Evolutionary conservation across 352 stramenopile genomes (phyloP), one percentile per base, ranked within the genome.

Genomic region (Aphanomyces euteiches): DNA sequence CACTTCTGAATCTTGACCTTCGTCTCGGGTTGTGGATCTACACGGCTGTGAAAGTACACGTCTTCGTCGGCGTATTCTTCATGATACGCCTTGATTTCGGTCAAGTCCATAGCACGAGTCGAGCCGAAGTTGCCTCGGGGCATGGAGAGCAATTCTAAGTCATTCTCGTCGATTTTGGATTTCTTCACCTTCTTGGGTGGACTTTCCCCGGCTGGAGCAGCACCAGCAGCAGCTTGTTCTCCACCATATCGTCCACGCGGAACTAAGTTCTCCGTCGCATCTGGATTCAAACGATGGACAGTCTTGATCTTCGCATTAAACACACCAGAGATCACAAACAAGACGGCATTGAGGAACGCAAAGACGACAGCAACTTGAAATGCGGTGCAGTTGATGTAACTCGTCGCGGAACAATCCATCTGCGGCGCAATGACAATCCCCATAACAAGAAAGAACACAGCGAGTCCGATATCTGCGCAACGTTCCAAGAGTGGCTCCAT

Each of bases 401-500:
- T 61, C 17, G 43, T 7, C 36, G 53, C 17, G 21, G 36, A 13
- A 37, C 64, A 70, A 15, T 47, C 53, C 64, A 70, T 63, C 19
- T 47, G 34, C 2, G 64, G 64, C 39, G 64, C 64, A 7, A 61
- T 8, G 21, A 70, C n/a, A 43, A 59, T 61, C 5, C 17, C 64
- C 7, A 64, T 47, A 34, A 70, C 43, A 19, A 70, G 15, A 43
- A 47, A 70, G 19, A 60, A 19, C 19, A 7, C 40, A 0, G 64
- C 64, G 15, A 70, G 54, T 21, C 21, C 47, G 17, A 21, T 50
- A 36, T 70, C 64, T 5, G 38, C 37, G 28, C 36, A 50, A 5
- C 64, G 64, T 34, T 70, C 64, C 47, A 70, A 54, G 37, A 70
- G 54, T 19, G 53, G n/a, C 7, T 70, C 64, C 4, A 37, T 54